These are phyloP conservation scores for Euryodendron excelsum DNA, from an alignment of 148 eudicot genomes.

Conservation along the genomic window DNA sequence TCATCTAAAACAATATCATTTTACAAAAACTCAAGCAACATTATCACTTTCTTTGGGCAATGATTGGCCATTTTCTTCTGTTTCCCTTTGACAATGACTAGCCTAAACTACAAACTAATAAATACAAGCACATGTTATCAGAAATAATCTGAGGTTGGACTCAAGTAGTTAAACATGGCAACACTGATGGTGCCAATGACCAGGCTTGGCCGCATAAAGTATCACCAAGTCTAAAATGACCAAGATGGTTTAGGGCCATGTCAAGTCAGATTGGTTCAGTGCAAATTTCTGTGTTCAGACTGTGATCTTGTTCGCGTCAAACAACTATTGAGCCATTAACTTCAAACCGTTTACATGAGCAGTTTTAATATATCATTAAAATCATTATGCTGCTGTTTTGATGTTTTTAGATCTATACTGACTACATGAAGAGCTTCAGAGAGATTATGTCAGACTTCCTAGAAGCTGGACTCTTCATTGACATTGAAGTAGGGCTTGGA, in stretches of 20 bases:
- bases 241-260: background rate
- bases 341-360: background rate
- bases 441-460: conserved; percentile 67
- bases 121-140: background rate
- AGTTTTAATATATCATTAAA: background rate
- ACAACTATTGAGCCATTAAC: background rate
- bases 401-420: conserved; percentile 63
- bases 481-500: conserved; percentile 91
- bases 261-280: background rate
- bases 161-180: background rate
- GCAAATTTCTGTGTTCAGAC: background rate
- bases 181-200: background rate
- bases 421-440: conserved; percentile 79
- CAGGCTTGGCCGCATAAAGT: background rate
- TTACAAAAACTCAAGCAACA: background rate
- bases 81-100: background rate
- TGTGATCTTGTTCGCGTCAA: background rate
- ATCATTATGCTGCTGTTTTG: background rate
- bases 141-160: background rate
- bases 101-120: background rate
- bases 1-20: background rate
- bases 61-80: background rate
- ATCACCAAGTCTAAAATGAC: background rate
- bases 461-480: conserved; percentile 49
- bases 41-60: background rate